Evolutionary conservation across 768 basidiomycete genomes (phyloP).

Genomic region (Coprinopsis cinerea): DNA sequence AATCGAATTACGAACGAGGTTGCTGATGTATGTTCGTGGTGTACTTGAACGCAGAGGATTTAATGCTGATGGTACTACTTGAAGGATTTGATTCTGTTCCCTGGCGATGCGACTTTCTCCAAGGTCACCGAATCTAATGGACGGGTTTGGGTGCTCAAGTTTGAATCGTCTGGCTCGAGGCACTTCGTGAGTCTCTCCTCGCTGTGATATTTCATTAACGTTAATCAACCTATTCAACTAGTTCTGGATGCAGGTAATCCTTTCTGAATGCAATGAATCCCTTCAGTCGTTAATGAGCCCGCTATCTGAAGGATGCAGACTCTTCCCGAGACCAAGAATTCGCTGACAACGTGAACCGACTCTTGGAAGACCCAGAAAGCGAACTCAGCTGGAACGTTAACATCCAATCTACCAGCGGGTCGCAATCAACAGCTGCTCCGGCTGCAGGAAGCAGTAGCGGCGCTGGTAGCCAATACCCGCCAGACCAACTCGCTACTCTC

Average conservation of each 20-base stretch:
- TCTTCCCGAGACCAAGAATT: conserved; percentile 67
- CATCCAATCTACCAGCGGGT: conserved; percentile 35
- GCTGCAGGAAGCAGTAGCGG: conserved; percentile 8
- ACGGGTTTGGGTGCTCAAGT: conserved; percentile 83
- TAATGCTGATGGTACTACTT: not conserved
- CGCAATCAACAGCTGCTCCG: conserved; percentile 17
- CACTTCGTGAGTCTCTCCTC: conserved; percentile 61
- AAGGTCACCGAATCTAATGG: conserved; percentile 66
- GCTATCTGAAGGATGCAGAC: conserved; percentile 52
- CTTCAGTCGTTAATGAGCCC: not conserved
- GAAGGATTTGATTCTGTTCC: conserved; percentile 85
- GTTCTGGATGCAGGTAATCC: conserved; percentile 83
- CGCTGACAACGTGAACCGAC: conserved; percentile 61
- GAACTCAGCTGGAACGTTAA: conserved; percentile 50
- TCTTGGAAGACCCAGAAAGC: conserved; percentile 62
- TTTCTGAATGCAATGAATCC: not conserved
- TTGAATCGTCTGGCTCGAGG: conserved; percentile 82
- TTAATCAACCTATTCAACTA: conserved; percentile 23
- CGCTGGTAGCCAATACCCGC: conserved; percentile 36
- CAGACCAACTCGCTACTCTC: conserved; percentile 65
- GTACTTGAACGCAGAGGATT: not conserved
- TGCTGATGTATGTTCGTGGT: conserved; percentile 48
- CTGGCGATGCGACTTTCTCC: conserved; percentile 76
- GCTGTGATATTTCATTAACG: not conserved
- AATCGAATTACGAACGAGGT: conserved; percentile 53